These are phyloP conservation scores for Talinum fruticosum DNA, from an alignment of 148 eudicot genomes.

Conservation along the genomic window DNA sequence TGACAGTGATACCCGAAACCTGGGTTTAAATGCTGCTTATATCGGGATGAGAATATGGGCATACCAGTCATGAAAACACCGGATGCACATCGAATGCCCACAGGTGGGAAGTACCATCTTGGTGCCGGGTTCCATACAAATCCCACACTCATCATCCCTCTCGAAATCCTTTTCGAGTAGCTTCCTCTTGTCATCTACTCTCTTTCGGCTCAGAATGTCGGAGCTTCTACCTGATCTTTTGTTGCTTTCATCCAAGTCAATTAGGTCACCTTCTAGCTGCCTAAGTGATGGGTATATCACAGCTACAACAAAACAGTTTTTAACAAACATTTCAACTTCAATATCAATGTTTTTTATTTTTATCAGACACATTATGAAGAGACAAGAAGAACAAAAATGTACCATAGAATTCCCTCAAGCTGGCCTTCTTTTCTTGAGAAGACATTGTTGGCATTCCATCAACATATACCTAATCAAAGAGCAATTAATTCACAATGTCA, in stretches of 20 bases:
- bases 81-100: conserved; percentile 78
- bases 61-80: conserved; percentile 83
- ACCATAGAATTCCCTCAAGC: conserved; percentile 77
- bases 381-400: background rate
- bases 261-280: conserved; percentile 60
- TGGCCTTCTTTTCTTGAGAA: conserved; percentile 67
- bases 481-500: background rate
- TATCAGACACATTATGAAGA: background rate
- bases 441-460: conserved; percentile 75
- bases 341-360: background rate
- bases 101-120: conserved; percentile 75
- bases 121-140: conserved; percentile 72
- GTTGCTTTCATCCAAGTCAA: conserved; percentile 39
- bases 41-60: background rate
- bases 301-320: conserved; percentile 37
- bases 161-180: conserved; percentile 31
- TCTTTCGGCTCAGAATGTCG: background rate
- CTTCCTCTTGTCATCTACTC: conserved; percentile 36
- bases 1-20: background rate
- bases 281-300: conserved; percentile 79
- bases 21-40: background rate
- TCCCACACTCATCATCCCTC: conserved; percentile 79
- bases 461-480: conserved; percentile 49
- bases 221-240: conserved; percentile 19
- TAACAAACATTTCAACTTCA: background rate